Conservation (phyloP, 768 basidiomycete genomes). For the Chalciporus piperatus region DNA sequence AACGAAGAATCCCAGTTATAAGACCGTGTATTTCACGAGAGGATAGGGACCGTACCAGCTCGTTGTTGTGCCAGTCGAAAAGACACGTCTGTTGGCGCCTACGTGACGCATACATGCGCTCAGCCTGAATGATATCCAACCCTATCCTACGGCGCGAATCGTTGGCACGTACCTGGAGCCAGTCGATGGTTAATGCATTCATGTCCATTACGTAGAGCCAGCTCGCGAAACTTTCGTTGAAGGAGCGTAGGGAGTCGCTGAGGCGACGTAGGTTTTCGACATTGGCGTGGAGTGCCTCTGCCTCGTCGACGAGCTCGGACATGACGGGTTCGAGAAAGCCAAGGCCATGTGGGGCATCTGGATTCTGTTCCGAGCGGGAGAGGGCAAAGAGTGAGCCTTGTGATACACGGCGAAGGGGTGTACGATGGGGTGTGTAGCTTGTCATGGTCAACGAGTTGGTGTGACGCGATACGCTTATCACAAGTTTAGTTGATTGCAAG, state of each 20-base stretch:
- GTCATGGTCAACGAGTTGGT: slow-evolving; percentile 8
- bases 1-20: background rate
- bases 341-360: slow-evolving; percentile 78
- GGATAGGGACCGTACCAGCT: slow-evolving; percentile 44
- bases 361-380: slow-evolving; percentile 65
- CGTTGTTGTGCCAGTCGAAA: slow-evolving; percentile 57
- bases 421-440: slow-evolving; percentile 57
- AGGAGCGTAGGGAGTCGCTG: slow-evolving; percentile 72
- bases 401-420: slow-evolving; percentile 85
- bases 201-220: slow-evolving; percentile 92
- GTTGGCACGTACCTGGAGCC: slow-evolving; percentile 62
- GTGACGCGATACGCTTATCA: background rate
- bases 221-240: slow-evolving; percentile 92
- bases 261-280: slow-evolving; percentile 68
- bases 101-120: background rate
- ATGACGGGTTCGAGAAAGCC: slow-evolving; percentile 84
- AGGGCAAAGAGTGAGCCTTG: slow-evolving; percentile 87
- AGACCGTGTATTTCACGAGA: background rate
- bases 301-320: slow-evolving; percentile 85
- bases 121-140: background rate
- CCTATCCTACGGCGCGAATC: background rate
- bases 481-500: background rate
- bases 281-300: slow-evolving; percentile 75
- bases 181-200: slow-evolving; percentile 92
- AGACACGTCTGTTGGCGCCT: slow-evolving; percentile 63